phyloP scores from a whole-genome alignment of 192 early-diverging fungal genomes.

The Coemansia sp. region DNA sequence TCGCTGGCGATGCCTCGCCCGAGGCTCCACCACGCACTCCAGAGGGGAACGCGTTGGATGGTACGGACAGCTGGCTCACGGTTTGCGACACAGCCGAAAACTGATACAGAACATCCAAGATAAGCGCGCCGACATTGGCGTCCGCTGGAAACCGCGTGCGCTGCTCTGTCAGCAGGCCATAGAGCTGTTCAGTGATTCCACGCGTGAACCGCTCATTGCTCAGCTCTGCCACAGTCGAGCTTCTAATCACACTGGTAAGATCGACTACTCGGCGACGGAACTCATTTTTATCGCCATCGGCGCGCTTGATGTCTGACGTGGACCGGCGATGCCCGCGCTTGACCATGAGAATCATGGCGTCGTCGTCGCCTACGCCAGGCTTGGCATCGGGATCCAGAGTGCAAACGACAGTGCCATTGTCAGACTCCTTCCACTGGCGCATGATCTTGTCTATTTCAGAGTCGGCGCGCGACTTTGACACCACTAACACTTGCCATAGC shows the following conservation, averaged over 20 bases:
- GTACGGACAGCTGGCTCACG: slow-evolving; percentile 44
- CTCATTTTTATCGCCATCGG: slow-evolving; percentile 41
- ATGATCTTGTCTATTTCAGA: slow-evolving; percentile 49
- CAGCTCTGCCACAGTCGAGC: slow-evolving; percentile 45
- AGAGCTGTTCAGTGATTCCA: slow-evolving; percentile 46
- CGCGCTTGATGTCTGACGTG: slow-evolving; percentile 42
- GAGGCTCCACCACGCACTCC: slow-evolving; percentile 28
- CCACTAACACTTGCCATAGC: slow-evolving; percentile 52
- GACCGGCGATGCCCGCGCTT: slow-evolving; percentile 51
- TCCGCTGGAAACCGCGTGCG: slow-evolving; percentile 43
- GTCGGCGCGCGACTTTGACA: slow-evolving; percentile 51
- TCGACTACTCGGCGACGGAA: slow-evolving; percentile 50
- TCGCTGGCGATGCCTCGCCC: slow-evolving; percentile 46
- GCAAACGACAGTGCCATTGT: slow-evolving; percentile 37
- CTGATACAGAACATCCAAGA: slow-evolving; percentile 51
- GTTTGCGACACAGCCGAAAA: slow-evolving; percentile 53
- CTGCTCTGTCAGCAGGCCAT: slow-evolving; percentile 50
- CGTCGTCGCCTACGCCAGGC: slow-evolving; percentile 38
- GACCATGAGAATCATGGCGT: slow-evolving; percentile 52
- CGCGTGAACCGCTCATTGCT: slow-evolving; percentile 42
- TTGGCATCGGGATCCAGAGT: slow-evolving; percentile 34
- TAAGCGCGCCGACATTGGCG: slow-evolving; percentile 39
- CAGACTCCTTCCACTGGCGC: slow-evolving; percentile 45
- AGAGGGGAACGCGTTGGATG: slow-evolving; percentile 7
- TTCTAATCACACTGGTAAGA: slow-evolving; percentile 34